A percentile compares a stretch with the other conserved stretches of the same genome.
phyloP scores from a whole-genome alignment of 495 filamentous ascomycete species.

The Aspergillus cristatus region DNA sequence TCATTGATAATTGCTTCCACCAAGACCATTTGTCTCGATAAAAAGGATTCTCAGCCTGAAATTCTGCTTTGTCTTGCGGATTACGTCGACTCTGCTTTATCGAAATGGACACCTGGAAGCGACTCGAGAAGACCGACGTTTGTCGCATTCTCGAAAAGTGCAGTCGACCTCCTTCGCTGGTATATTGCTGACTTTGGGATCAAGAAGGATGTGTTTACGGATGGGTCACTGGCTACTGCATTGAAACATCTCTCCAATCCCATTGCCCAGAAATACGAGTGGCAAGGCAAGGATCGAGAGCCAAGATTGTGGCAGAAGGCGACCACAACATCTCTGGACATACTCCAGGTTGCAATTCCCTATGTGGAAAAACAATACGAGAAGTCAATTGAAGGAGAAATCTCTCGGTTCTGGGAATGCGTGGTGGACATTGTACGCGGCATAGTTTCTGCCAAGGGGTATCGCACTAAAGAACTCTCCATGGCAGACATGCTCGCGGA shows the following conservation, averaged over 20 bases:
- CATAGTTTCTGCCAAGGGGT: constrained; percentile 31
- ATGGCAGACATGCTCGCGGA: constrained; percentile 24
- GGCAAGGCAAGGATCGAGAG: constrained; percentile 48
- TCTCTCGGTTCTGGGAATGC: constrained; percentile 32
- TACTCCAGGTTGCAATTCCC: constrained; percentile 59
- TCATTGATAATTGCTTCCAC: constrained; percentile 61
- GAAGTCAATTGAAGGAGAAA: constrained; percentile 17
- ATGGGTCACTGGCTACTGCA: constrained; percentile 48
- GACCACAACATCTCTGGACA: constrained; percentile 55
- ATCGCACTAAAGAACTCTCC: constrained; percentile 19
- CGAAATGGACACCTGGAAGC: constrained; percentile 31
- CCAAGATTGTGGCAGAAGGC: constrained; percentile 70
- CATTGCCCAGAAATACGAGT: constrained; percentile 66
- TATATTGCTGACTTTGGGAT: constrained; percentile 55
- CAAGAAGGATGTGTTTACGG: constrained; percentile 55
- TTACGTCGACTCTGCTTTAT: constrained; percentile 53
- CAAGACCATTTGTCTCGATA: constrained; percentile 60
- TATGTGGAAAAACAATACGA: constrained; percentile 46
- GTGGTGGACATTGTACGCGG: constrained; percentile 32
- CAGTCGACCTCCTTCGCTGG: constrained; percentile 58
- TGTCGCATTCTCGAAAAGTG: constrained; percentile 73
- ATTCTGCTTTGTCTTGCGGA: constrained; percentile 60
- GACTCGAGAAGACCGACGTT: constrained; percentile 55
- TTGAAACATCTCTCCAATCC: constrained; percentile 57
- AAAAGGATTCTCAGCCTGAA: constrained; percentile 54